A percentile compares a stretch with the other conserved stretches of the same genome.
Conservation (phyloP, 2,329 filamentous ascomycete species). For the Xylaria multiplex region DNA sequence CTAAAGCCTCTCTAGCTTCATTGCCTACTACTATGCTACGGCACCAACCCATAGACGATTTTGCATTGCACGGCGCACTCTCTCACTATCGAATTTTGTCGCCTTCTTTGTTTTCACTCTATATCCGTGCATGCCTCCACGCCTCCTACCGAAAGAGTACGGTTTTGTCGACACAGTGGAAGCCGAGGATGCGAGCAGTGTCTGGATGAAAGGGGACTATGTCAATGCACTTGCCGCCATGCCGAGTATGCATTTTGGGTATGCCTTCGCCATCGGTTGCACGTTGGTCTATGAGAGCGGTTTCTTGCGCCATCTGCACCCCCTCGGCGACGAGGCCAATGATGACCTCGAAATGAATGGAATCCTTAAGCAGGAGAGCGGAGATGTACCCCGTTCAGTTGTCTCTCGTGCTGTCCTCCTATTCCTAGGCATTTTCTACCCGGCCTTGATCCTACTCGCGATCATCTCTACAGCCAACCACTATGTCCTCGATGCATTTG, state of each 20-base stretch:
- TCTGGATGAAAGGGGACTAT: slow-evolving; percentile 65
- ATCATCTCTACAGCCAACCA: slow-evolving; percentile 72
- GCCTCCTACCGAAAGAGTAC: slow-evolving; percentile 57
- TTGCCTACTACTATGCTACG: slow-evolving; percentile 58
- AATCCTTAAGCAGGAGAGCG: slow-evolving; percentile 36
- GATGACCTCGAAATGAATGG: slow-evolving; percentile 38
- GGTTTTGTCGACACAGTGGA: slow-evolving; percentile 56
- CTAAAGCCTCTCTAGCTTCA: slow-evolving; percentile 48
- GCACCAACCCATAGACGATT: slow-evolving; percentile 52
- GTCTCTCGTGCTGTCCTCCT: slow-evolving; percentile 37
- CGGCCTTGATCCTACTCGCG: slow-evolving; percentile 62
- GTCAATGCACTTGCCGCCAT: slow-evolving; percentile 69
- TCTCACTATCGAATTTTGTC: slow-evolving; percentile 60
- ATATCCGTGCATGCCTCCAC: slow-evolving; percentile 60
- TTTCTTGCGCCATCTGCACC: slow-evolving; percentile 53
- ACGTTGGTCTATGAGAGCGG: slow-evolving; percentile 64
- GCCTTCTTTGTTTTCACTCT: slow-evolving; percentile 59
- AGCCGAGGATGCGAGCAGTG: slow-evolving; percentile 58
- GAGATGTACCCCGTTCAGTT: slow-evolving; percentile 41
- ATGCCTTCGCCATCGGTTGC: slow-evolving; percentile 64
- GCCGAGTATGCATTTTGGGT: slow-evolving; percentile 67
- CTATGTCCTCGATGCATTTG: slow-evolving; percentile 73
- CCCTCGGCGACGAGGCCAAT: slow-evolving; percentile 27
- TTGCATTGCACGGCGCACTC: slow-evolving; percentile 55
- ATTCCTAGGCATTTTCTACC: slow-evolving; percentile 60